Percentiles rank a stretch among this genome's conserved stretches.
Conservation (phyloP, 148 eudicot species). For the Mesembryanthemum crystallinum region DNA sequence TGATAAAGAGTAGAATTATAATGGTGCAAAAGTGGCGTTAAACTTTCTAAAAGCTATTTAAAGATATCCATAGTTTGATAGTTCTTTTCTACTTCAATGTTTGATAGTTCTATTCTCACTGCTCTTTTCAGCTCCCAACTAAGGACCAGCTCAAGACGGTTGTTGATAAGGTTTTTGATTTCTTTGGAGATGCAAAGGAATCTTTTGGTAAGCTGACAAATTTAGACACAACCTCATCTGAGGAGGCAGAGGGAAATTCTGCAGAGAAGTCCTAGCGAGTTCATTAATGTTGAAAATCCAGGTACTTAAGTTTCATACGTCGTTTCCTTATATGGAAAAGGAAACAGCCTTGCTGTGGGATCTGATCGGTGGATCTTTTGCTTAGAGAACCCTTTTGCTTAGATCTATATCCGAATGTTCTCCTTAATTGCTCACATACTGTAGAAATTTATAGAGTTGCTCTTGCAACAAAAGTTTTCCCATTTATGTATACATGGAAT, state of each 20-base stretch:
- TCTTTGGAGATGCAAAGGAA: slow-evolving; percentile 86
- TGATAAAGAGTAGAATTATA: not conserved
- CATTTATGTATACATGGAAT: slow-evolving; percentile 2
- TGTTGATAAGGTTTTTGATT: slow-evolving; percentile 80
- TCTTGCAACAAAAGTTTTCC: slow-evolving; percentile 1
- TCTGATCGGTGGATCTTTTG: not conserved
- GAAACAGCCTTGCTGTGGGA: not conserved
- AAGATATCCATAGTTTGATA: not conserved
- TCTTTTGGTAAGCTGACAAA: slow-evolving; percentile 80
- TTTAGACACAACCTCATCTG: slow-evolving; percentile 37
- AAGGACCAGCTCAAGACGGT: slow-evolving; percentile 84
- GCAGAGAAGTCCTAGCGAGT: slow-evolving; percentile 52
- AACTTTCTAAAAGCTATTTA: not conserved
- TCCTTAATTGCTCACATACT: not conserved
- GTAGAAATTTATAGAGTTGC: slow-evolving; percentile 13
- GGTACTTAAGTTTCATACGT: not conserved
- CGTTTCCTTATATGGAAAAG: not conserved
- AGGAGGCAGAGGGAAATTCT: slow-evolving; percentile 48
- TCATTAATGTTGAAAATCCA: slow-evolving; percentile 7
- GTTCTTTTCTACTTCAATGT: not conserved
- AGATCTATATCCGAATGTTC: slow-evolving; percentile 6
- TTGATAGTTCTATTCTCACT: not conserved
- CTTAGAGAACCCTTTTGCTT: not conserved
- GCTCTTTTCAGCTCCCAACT: slow-evolving; percentile 62
- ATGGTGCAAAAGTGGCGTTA: not conserved